Evolutionary conservation across 106 monocot genomes (phyloP).

Genomic region (Phalaenopsis equestris): DNA sequence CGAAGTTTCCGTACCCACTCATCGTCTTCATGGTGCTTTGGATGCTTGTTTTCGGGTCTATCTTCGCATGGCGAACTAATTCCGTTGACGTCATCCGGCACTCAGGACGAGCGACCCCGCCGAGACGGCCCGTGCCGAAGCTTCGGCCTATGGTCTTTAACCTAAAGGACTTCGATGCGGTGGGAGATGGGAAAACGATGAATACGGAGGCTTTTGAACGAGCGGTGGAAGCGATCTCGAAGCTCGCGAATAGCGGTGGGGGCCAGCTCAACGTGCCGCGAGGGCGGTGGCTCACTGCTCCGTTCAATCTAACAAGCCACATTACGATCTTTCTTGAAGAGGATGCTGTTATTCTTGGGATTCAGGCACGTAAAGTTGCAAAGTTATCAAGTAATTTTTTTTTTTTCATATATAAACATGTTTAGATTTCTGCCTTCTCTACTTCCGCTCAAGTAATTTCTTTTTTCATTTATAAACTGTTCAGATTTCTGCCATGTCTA

Average conservation of each 20-base stretch:
- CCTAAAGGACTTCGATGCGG: conserved; percentile 32
- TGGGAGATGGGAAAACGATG: conserved; percentile 31
- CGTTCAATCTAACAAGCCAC: conserved; percentile 70
- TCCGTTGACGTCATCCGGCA: conserved; percentile 15
- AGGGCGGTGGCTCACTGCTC: conserved; percentile 62
- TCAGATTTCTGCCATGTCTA: too few species aligned
- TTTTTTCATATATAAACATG: background rate
- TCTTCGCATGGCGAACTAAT: conserved; percentile 39
- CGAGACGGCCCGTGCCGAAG: conserved; percentile 9
- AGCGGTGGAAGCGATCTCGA: conserved; percentile 39
- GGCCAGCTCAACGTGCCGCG: conserved; percentile 58
- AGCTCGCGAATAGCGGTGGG: conserved; percentile 30
- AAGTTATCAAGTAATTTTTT: background rate
- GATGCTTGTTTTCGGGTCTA: conserved; percentile 30
- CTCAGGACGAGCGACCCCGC: background rate
- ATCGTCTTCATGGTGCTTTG: conserved; percentile 34
- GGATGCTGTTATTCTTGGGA: conserved; percentile 50
- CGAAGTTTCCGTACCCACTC: conserved; percentile 3
- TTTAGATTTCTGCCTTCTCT: background rate
- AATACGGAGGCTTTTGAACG: conserved; percentile 51
- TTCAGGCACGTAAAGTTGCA: conserved; percentile 29
- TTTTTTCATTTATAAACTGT: too few species aligned
- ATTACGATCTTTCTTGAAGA: conserved; percentile 70
- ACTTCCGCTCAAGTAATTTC: background rate
- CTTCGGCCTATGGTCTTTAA: conserved; percentile 30